Base-by-base conservation (phyloP, 352 stramenopile genomes). In the Phytophthora citricola region DNA sequence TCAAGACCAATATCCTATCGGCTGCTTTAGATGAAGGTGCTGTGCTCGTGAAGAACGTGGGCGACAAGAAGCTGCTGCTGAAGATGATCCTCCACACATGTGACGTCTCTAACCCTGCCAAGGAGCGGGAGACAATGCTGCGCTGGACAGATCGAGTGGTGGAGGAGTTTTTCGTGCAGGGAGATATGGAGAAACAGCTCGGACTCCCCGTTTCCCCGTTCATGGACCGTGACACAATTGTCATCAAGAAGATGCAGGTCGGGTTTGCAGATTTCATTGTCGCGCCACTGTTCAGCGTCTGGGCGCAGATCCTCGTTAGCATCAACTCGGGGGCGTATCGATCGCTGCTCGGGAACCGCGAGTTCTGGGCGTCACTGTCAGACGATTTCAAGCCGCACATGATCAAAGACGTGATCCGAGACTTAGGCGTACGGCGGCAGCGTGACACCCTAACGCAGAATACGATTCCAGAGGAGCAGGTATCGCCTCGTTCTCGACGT, bases 181-280 rank as follows among this genome's bases (percentile, higher is more conserved):
- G 97, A 34, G 96, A 99, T 56, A 89, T 97, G 71, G 97, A 99
- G 70, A 98, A 98, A 62, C 75, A 92, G 50, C 69, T 98, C 2
- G 74, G 78, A 6, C 69, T 99, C 3, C 75, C 92, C 2, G 81
- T 98, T 1, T 98, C 88, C 29, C 94, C 95, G 2, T 97, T 98
- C 66, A 98, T 97, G 89, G 93, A 98, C 70, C 81, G 93, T 22
- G 82, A 97, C 6, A 96, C 87, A 11, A 94, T 96, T 58, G 90
- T 96, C 39, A 77, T 97, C 41, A 91, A 93, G 65, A 97, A 98
- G 63, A 94, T 93, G 78, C 95, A 99, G 71, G 80, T 98, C 4
- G 92, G 92, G 15, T 99, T 99, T 67, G 94, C 97, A 2, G 92
- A 98, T 64, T 98, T 98, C 49, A 96, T 98, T 46, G 93, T 98